Conservation (phyloP, 1,284 basidiomycete species). For the Boletus calvinii region DNA sequence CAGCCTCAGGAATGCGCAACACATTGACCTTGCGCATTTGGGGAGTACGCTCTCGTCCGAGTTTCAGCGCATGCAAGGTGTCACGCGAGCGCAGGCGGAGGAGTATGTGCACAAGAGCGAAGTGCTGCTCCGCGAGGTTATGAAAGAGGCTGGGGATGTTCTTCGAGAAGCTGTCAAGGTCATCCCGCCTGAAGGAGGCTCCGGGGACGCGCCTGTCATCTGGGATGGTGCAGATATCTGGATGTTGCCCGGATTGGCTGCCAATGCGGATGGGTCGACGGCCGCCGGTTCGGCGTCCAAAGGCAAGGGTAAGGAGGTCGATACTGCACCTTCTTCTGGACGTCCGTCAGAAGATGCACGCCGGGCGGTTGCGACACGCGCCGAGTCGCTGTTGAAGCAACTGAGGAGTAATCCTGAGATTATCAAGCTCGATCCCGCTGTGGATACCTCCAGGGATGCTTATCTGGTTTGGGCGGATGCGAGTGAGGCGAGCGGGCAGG, state of each 20-base stretch:
- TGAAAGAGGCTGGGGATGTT: slow-evolving; percentile 74
- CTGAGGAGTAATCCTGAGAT: slow-evolving; percentile 77
- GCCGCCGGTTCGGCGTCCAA: slow-evolving; percentile 29
- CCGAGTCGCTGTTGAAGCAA: slow-evolving; percentile 73
- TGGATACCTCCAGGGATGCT: slow-evolving; percentile 54
- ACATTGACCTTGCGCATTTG: slow-evolving; percentile 66
- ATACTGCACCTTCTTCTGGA: slow-evolving; percentile 32
- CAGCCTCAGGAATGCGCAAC: slow-evolving; percentile 58
- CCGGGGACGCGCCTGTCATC: slow-evolving; percentile 40
- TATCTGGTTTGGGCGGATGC: slow-evolving; percentile 62
- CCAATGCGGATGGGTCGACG: slow-evolving; percentile 30
- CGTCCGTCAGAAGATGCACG: slow-evolving; percentile 43
- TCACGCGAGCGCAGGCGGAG: slow-evolving; percentile 75
- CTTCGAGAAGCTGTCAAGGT: slow-evolving; percentile 86
- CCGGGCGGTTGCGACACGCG: slow-evolving; percentile 65
- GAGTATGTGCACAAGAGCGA: slow-evolving; percentile 83
- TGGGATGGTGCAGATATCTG: slow-evolving; percentile 88
- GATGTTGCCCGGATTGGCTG: slow-evolving; percentile 50
- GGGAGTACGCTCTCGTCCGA: slow-evolving; percentile 65
- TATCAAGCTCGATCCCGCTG: slow-evolving; percentile 73
- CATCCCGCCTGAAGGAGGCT: slow-evolving; percentile 70
- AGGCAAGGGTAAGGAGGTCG: slow-evolving; percentile 45
- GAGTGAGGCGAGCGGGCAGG: slow-evolving; percentile 48
- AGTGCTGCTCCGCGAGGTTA: slow-evolving; percentile 62
- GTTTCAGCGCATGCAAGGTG: slow-evolving; percentile 70